Conservation (phyloP, 495 filamentous ascomycete species). For the Penicillium turbatum region DNA sequence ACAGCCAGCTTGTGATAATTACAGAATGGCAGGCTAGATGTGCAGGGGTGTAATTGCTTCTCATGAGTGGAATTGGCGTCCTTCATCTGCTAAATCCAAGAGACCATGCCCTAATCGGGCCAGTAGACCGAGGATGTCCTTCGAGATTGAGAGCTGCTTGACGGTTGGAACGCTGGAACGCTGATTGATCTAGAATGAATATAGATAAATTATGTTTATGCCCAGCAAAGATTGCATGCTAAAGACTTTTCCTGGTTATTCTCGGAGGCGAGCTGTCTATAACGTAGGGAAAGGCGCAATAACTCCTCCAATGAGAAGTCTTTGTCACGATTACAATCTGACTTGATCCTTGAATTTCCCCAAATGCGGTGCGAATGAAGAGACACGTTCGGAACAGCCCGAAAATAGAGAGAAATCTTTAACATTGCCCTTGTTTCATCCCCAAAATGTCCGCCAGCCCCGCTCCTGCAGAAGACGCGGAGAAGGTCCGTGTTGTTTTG, state of each 20-base stretch:
- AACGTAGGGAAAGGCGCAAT: neutral
- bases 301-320: neutral
- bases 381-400: neutral
- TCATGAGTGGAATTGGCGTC: no score
- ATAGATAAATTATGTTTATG: neutral
- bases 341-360: conserved; percentile 7
- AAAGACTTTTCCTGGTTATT: neutral
- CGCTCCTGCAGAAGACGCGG: conserved; percentile 3
- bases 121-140: neutral
- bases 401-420: neutral
- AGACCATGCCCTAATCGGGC: neutral
- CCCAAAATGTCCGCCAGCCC: no score
- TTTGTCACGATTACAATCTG: neutral
- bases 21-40: neutral
- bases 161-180: no score
- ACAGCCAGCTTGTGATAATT: neutral
- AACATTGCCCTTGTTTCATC: neutral
- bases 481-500: conserved; percentile 19
- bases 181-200: neutral
- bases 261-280: no score
- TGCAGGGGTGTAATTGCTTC: neutral
- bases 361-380: neutral
- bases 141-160: neutral
- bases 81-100: neutral
- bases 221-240: neutral